phyloP scores from a whole-genome alignment of 1,139 yeast genomes.

The Blastobotrys capitulatus region DNA sequence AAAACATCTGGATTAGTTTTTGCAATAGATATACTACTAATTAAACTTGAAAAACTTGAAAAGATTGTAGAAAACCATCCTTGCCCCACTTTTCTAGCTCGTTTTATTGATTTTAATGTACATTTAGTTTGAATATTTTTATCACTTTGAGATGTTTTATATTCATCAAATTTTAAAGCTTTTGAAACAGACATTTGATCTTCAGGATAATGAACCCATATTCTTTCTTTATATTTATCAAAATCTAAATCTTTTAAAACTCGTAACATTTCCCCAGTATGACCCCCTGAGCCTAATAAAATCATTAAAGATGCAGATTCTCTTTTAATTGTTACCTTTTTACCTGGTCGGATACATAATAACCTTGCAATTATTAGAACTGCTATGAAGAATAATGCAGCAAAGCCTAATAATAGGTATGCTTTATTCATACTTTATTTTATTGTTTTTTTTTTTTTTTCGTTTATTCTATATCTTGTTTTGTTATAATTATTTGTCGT shows the following conservation, averaged over 20 bases:
- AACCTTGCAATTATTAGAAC: constrained; percentile 7
- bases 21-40: constrained; percentile 29
- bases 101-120: constrained; percentile 41
- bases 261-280: constrained; percentile 90
- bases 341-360: constrained; percentile 8
- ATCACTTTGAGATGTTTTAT: background rate
- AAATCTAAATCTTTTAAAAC: constrained; percentile 44
- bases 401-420: constrained; percentile 4
- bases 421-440: constrained; percentile 3
- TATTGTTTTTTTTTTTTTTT: background rate
- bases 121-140: constrained; percentile 8
- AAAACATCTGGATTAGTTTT: constrained; percentile 35
- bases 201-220: constrained; percentile 39
- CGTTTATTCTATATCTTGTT: too few relatives aligned
- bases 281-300: constrained; percentile 58
- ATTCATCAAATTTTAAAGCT: constrained; percentile 42
- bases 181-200: constrained; percentile 53
- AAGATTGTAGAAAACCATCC: constrained; percentile 45
- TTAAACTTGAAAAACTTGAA: constrained; percentile 41
- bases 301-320: constrained; percentile 21
- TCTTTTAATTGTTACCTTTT: background rate
- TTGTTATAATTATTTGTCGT: too few relatives aligned
- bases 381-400: constrained; percentile 5
- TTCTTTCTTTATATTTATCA: constrained; percentile 28
- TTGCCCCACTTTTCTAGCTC: constrained; percentile 81